Conservation (phyloP, 148 eudicot species). For the Fagopyrum homotropicum region DNA sequence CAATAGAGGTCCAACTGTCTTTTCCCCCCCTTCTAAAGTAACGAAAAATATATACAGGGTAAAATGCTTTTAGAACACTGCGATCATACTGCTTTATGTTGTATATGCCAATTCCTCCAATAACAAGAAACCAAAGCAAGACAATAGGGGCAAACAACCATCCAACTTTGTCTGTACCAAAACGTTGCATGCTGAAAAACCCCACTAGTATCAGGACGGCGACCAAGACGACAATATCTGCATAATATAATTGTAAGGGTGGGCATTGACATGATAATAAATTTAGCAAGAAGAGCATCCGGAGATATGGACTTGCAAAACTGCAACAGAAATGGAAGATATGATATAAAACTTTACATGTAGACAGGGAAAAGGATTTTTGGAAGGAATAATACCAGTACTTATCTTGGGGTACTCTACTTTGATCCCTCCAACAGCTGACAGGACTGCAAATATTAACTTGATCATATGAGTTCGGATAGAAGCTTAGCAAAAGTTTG, state of each 20-base stretch:
- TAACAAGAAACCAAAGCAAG: constrained; percentile 80
- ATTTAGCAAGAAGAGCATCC: background rate
- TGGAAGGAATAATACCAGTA: constrained; percentile 29
- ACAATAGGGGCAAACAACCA: constrained; percentile 97
- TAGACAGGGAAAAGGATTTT: background rate
- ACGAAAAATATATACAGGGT: constrained; percentile 70
- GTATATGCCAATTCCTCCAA: constrained; percentile 84
- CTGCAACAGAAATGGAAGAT: background rate
- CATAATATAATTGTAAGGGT: background rate
- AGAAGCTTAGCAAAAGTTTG: background rate
- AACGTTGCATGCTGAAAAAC: constrained; percentile 90
- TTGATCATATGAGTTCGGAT: background rate
- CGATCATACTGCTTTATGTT: constrained; percentile 72
- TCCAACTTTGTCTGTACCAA: constrained; percentile 93
- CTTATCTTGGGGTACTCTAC: constrained; percentile 57
- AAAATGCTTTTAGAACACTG: constrained; percentile 80
- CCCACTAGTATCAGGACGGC: constrained; percentile 81
- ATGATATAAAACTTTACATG: background rate
- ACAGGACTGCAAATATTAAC: constrained; percentile 43
- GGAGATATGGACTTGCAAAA: background rate
- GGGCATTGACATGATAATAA: background rate
- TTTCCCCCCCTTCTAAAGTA: constrained; percentile 57
- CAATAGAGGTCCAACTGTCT: constrained; percentile 73
- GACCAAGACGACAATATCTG: constrained; percentile 88
- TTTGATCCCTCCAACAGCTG: constrained; percentile 71